Conservation (phyloP, 2,329 filamentous ascomycete species). For the Intubia oerlemansii region DNA sequence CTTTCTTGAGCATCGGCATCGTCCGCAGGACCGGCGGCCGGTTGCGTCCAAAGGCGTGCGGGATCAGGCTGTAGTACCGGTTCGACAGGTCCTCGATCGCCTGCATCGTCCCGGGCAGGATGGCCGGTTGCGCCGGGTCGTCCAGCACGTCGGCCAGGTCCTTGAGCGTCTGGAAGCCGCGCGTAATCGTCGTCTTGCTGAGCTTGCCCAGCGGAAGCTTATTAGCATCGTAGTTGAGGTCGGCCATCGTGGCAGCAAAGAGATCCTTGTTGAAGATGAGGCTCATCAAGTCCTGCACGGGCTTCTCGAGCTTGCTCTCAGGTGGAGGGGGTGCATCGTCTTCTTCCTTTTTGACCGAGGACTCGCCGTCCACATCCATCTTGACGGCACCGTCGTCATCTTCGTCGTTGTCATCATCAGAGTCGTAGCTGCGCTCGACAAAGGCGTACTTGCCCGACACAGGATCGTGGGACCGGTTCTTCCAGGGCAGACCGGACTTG, state of each 20-base stretch:
- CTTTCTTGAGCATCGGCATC: conserved; percentile 38
- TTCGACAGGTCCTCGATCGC: conserved; percentile 50
- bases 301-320: conserved; percentile 33
- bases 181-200: conserved; percentile 53
- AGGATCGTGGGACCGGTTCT: conserved; percentile 28
- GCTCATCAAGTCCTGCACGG: conserved; percentile 48
- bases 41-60: conserved; percentile 57
- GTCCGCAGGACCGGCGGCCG: conserved; percentile 45
- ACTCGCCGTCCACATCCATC: conserved; percentile 8
- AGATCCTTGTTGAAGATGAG: conserved; percentile 67
- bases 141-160: conserved; percentile 48
- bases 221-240: conserved; percentile 48
- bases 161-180: conserved; percentile 59
- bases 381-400: conserved; percentile 10
- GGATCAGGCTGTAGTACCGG: conserved; percentile 61
- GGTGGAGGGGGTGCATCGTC: conserved; percentile 14
- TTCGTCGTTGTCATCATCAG: conserved; percentile 37
- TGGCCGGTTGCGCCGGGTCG: conserved; percentile 21
- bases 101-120: too few species aligned
- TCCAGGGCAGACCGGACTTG: conserved; percentile 37
- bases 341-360: conserved; percentile 15
- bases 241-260: conserved; percentile 44
- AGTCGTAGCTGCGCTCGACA: conserved; percentile 56
- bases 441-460: conserved; percentile 57
- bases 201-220: conserved; percentile 74